Percentiles rank a stretch among this genome's conserved stretches.
phyloP scores from a whole-genome alignment of 2,329 filamentous ascomycete species.

The Aciculosporium take region DNA sequence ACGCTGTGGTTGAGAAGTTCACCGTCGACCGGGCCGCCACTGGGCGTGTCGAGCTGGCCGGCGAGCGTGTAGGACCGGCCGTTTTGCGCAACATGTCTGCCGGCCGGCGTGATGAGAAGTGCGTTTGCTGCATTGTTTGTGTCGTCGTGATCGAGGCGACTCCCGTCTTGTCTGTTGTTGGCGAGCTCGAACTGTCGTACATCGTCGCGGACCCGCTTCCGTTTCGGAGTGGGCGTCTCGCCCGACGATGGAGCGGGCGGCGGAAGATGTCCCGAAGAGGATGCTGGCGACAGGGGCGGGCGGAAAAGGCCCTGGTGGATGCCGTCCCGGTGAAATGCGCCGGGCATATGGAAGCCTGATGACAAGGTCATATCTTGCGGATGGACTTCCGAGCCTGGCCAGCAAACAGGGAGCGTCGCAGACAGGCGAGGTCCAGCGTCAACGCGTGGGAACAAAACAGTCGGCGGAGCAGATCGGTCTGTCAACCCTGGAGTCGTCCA shows the following conservation, averaged over 20 bases:
- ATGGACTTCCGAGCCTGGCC: not conserved
- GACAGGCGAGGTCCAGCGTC: not conserved
- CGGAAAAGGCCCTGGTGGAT: conserved; percentile 33
- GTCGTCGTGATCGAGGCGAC: not conserved
- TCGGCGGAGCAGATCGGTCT: not conserved
- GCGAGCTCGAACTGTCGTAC: not conserved
- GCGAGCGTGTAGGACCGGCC: conserved; percentile 31
- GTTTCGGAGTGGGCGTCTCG: conserved; percentile 22
- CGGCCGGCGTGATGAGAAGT: conserved; percentile 3
- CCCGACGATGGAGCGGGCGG: conserved; percentile 11
- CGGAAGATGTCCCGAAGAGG: conserved; percentile 26
- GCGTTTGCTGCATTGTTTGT: not conserved
- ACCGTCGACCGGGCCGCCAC: conserved; percentile 16
- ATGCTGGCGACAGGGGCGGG: conserved; percentile 28
- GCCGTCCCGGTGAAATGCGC: conserved; percentile 21
- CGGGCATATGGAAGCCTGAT: conserved; percentile 22
- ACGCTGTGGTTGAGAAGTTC: conserved; percentile 36
- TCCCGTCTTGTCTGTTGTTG: not conserved
- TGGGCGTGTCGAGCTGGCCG: conserved; percentile 38
- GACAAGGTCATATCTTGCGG: conserved; percentile 1
- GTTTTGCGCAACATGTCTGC: conserved; percentile 2
- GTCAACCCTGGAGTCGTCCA: not conserved
- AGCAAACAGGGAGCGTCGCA: not conserved
- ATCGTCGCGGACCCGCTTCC: conserved; percentile 28
- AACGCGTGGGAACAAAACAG: not conserved